Percentiles rank a stretch among this genome's conserved stretches.
phyloP scores from a whole-genome alignment of 805 yeast genomes.

The Candida khao-thaluensis region DNA sequence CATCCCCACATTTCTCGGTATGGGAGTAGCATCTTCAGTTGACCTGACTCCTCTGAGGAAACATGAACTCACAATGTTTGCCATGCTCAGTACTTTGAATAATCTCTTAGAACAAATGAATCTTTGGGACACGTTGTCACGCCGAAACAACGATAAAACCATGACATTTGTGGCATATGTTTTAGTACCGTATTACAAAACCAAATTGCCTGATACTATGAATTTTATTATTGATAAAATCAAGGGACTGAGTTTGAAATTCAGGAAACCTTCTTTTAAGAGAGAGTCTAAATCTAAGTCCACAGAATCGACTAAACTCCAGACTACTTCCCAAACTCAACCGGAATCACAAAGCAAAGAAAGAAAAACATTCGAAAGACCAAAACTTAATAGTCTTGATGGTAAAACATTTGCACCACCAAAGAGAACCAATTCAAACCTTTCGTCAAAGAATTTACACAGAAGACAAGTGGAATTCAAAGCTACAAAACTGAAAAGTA shows the following conservation, averaged over 20 bases:
- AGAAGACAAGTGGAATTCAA: slow-evolving; percentile 38
- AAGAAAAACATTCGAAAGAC: slow-evolving; percentile 7
- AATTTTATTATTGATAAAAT: slow-evolving; percentile 46
- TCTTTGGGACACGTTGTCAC: slow-evolving; percentile 48
- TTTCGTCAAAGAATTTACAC: slow-evolving; percentile 37
- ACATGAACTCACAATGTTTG: slow-evolving; percentile 11
- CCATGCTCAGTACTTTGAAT: slow-evolving; percentile 32
- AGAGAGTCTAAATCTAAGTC: neutral
- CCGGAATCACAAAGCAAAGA: slow-evolving; percentile 3
- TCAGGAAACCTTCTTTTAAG: slow-evolving; percentile 5
- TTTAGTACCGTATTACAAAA: slow-evolving; percentile 52
- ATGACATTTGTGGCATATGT: slow-evolving; percentile 52
- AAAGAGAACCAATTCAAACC: slow-evolving; percentile 40
- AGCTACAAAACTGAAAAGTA: slow-evolving; percentile 12
- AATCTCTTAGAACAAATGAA: slow-evolving; percentile 51
- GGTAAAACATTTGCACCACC: slow-evolving; percentile 31
- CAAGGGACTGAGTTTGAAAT: slow-evolving; percentile 46
- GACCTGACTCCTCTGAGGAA: slow-evolving; percentile 13
- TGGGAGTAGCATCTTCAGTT: slow-evolving; percentile 25
- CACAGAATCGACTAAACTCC: neutral
- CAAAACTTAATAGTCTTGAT: slow-evolving; percentile 8
- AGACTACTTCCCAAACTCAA: no score
- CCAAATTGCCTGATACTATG: slow-evolving; percentile 47
- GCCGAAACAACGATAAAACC: slow-evolving; percentile 28
- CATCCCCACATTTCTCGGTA: slow-evolving; percentile 44